Evolutionary conservation across 1,284 basidiomycete genomes (phyloP), one percentile per base, ranked within the genome.

Genomic region (Meira miltonrushii): DNA sequence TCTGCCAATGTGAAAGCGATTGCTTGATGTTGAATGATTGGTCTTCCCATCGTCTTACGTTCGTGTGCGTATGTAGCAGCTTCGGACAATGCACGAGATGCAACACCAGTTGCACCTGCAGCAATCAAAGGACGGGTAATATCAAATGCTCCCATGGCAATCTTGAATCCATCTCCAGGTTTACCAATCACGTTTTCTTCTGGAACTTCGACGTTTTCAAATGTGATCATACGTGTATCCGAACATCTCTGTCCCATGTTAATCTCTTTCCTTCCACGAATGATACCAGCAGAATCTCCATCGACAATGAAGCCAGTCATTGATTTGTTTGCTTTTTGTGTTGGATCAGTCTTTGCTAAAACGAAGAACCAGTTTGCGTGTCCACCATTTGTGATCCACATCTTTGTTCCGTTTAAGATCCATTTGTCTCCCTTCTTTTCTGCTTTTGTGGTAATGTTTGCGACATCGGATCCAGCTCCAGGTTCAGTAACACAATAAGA

Each of bases 221-320:
- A 83, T 2, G 81, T 83, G 60, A 84, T 81, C 80, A 82, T 81
- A 25, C 83, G 78, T 6, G 83, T 84, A 68, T 84, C 83, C 1
- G 82, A 82, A 64, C 82, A 82, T 8, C 83, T 79, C 70, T 84
- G 83, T 49, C 83, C 83, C 83, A 84, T 84, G 75, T 84, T 84
- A 67, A 84, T 81, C 67, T 83, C 81, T 77, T 84, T 84, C 72
- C 81, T 82, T 54, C 72, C 72, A 7, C 67, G 59, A 58, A 68
- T 65, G 58, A 84, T 80, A 5, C 83, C 83, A 0, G 78, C 75
- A 0, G 80, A 71, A 62, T 83, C 80, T 15, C 79, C 82, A 49
- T 84, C 83, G 28, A 84, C 82, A 23, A 84, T 81, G 62, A 84
- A 84, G 2, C 83, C 83, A 0, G 81, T 82, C 80, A 84, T 82